Percentiles rank a stretch among this genome's conserved stretches.
These are phyloP conservation scores for Blastocystis sp. DNA, from an alignment of 352 stramenopile genomes.

Conservation along the genomic window DNA sequence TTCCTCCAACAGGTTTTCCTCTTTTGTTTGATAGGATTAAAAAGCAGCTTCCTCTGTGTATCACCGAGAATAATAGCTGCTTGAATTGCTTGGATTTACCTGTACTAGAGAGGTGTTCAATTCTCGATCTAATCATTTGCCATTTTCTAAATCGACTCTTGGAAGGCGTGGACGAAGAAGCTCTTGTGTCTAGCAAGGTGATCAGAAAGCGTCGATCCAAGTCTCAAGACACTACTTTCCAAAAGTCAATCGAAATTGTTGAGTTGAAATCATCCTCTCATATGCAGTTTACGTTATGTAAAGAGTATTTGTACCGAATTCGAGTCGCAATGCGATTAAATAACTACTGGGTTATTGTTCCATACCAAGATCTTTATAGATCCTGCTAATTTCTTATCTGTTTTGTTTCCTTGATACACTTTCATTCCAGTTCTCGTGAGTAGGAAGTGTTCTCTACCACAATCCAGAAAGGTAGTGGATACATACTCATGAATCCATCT, in stretches of 20 bases:
- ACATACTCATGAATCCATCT: no score
- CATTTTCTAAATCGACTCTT: not conserved
- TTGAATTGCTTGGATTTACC: not conserved
- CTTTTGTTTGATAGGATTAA: not conserved
- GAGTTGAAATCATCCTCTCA: no score
- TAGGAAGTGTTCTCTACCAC: no score
- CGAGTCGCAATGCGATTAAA: conserved; percentile 11
- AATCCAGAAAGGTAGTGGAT: no score
- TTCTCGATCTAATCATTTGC: conserved; percentile 22
- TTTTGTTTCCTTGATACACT: no score
- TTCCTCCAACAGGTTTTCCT: not conserved
- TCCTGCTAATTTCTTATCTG: not conserved
- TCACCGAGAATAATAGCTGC: not conserved
- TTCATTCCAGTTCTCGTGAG: no score
- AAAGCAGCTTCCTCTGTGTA: not conserved
- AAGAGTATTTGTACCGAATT: conserved; percentile 42
- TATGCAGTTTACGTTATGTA: not conserved
- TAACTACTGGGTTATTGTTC: conserved; percentile 28
- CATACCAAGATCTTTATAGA: conserved; percentile 28
- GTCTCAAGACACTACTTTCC: no score
- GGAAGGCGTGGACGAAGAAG: not conserved
- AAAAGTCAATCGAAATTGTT: not conserved
- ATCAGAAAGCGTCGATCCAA: no score
- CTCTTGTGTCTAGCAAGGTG: no score
- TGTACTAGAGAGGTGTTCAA: not conserved